These are phyloP conservation scores for Tetrapyrgos nigripes DNA, from an alignment of 1,284 basidiomycete species.

Conservation along the genomic window DNA sequence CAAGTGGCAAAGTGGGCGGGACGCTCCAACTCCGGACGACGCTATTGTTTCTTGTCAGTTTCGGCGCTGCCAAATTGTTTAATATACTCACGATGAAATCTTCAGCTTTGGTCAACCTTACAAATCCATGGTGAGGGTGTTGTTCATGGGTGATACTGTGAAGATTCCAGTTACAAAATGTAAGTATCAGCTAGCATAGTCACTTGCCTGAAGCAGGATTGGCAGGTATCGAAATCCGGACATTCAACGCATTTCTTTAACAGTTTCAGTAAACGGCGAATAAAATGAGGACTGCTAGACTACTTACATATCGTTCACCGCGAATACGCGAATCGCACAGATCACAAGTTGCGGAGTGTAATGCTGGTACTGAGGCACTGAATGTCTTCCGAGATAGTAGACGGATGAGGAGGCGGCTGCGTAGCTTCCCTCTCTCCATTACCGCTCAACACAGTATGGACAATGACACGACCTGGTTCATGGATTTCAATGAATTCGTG, in stretches of 20 bases:
- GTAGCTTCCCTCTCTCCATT: slow-evolving; percentile 34
- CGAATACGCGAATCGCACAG: slow-evolving; percentile 75
- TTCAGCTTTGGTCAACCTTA: slow-evolving; percentile 62
- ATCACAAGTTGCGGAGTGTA: slow-evolving; percentile 73
- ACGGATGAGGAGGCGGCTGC: slow-evolving; percentile 11
- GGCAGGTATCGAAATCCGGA: slow-evolving; percentile 82
- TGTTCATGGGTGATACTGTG: slow-evolving; percentile 68
- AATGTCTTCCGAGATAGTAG: slow-evolving; percentile 15
- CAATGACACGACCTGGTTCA: slow-evolving; percentile 66
- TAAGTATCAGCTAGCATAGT: slow-evolving; percentile 2
- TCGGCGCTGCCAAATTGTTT: not conserved
- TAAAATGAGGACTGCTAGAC: slow-evolving; percentile 15
- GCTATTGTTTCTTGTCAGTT: slow-evolving; percentile 19
- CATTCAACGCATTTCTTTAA: slow-evolving; percentile 73
- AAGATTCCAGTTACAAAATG: slow-evolving; percentile 1
- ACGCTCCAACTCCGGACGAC: slow-evolving; percentile 21
- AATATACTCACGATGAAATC: slow-evolving; percentile 59
- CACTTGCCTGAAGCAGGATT: slow-evolving; percentile 70
- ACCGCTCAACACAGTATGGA: slow-evolving; percentile 62
- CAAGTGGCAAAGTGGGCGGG: slow-evolving; percentile 57
- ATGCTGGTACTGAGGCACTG: slow-evolving; percentile 29
- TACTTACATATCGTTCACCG: slow-evolving; percentile 72
- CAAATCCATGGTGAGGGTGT: slow-evolving; percentile 83
- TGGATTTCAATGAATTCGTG: slow-evolving; percentile 76
- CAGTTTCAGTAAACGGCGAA: not conserved